Evolutionary conservation across 1,284 basidiomycete species (phyloP).

Genomic region (Tremellales sp.): DNA sequence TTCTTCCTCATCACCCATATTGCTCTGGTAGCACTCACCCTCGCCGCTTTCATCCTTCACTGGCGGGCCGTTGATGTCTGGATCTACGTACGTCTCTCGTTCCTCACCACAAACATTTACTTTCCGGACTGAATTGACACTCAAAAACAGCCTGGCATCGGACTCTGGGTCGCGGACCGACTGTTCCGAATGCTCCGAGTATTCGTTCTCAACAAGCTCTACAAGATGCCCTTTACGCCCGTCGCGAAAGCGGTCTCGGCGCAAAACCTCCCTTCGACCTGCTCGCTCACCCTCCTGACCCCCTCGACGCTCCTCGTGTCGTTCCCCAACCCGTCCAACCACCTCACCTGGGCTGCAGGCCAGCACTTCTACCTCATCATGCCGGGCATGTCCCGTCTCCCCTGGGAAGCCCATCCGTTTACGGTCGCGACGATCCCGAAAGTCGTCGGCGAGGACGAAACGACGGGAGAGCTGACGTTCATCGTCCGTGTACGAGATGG

Average conservation of each 20-base stretch:
- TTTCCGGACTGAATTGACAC: slow-evolving; percentile 46
- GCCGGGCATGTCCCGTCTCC: slow-evolving; percentile 34
- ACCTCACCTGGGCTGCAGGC: slow-evolving; percentile 32
- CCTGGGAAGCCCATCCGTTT: slow-evolving; percentile 46
- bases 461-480: slow-evolving; percentile 26
- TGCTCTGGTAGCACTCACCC: slow-evolving; percentile 37
- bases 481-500: slow-evolving; percentile 35
- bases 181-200: slow-evolving; percentile 55
- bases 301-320: slow-evolving; percentile 26
- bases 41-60: slow-evolving; percentile 31
- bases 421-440: slow-evolving; percentile 31
- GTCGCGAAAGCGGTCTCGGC: too few species aligned
- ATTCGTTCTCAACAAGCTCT: slow-evolving; percentile 54
- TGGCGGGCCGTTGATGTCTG: slow-evolving; percentile 26
- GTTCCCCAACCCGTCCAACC: slow-evolving; percentile 20
- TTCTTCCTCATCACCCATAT: slow-evolving; percentile 55
- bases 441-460: slow-evolving; percentile 9
- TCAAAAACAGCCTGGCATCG: slow-evolving; percentile 57
- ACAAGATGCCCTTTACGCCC: slow-evolving; percentile 40
- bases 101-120: slow-evolving; percentile 2
- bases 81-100: slow-evolving; percentile 24
- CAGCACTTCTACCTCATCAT: slow-evolving; percentile 42
- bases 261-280: slow-evolving; percentile 35
- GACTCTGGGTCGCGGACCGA: slow-evolving; percentile 65
- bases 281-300: slow-evolving; percentile 42